phyloP scores from a whole-genome alignment of 1,284 basidiomycete species.

The Ustilago nuda region DNA sequence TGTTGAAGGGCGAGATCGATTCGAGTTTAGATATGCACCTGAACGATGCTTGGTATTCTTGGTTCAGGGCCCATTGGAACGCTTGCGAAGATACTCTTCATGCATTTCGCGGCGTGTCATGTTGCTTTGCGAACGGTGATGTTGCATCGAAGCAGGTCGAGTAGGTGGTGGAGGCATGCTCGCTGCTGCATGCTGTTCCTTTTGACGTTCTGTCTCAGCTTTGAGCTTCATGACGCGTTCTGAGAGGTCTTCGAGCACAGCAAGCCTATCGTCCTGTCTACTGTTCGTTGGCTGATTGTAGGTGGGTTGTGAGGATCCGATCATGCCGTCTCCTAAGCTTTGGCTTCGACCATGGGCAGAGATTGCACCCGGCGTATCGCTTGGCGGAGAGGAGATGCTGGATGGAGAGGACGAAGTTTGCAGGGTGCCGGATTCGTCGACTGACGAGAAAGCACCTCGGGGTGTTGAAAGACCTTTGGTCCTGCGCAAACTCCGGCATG shows the following conservation, averaged over 20 bases:
- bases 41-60: no score
- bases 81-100: constrained; percentile 31
- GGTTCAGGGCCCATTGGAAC: constrained; percentile 4
- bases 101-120: constrained; percentile 40
- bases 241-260: constrained; percentile 40
- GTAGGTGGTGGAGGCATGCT: constrained; percentile 34
- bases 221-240: constrained; percentile 31
- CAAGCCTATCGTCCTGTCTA: constrained; percentile 26
- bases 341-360: neutral
- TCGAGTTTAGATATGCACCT: no score
- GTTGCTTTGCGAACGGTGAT: constrained; percentile 8
- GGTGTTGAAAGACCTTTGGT: constrained; percentile 25
- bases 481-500: constrained; percentile 20
- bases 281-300: neutral
- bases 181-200: constrained; percentile 20
- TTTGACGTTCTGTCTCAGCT: constrained; percentile 25
- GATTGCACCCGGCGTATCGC: neutral
- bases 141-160: constrained; percentile 11
- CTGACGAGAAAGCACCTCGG: constrained; percentile 10
- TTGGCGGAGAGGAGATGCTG: neutral
- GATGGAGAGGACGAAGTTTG: neutral
- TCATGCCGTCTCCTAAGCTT: constrained; percentile 6
- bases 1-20: neutral
- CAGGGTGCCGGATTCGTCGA: constrained; percentile 25
- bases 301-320: neutral